These are phyloP conservation scores for Pyricularia pennisetigena DNA, from an alignment of 2,329 filamentous ascomycete species.

Conservation along the genomic window DNA sequence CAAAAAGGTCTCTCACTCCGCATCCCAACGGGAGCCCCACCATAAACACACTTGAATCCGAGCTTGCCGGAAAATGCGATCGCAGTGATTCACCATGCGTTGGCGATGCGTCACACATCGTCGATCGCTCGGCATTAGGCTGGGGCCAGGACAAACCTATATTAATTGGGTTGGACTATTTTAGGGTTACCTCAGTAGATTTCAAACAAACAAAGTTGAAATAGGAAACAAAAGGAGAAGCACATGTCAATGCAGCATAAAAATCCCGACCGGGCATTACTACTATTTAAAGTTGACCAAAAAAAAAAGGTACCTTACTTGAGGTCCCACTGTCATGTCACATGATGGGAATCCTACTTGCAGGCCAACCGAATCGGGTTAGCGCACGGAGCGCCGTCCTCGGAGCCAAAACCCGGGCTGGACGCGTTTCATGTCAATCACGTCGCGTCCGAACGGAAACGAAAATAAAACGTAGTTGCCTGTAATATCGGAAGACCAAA, in stretches of 20 bases:
- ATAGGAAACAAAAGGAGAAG: neutral
- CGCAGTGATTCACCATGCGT: neutral
- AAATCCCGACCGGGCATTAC: neutral
- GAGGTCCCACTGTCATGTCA: neutral
- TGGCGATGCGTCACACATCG: neutral
- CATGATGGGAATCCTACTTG: neutral
- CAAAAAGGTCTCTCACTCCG: neutral
- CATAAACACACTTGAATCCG: neutral
- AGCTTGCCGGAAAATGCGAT: neutral
- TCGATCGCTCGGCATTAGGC: neutral
- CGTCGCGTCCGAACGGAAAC: neutral
- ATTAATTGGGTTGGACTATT: neutral
- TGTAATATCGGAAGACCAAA: neutral
- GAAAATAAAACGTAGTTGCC: neutral
- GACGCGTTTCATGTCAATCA: neutral
- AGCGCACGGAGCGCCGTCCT: neutral
- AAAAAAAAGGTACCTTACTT: neutral
- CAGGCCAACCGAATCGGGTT: neutral
- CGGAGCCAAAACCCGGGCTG: neutral
- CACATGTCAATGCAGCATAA: neutral
- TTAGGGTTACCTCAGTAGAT: neutral
- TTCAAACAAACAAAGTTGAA: neutral
- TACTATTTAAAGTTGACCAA: neutral
- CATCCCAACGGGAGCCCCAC: neutral
- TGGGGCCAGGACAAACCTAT: no score